These are phyloP conservation scores for Leishmania aethiopica DNA, from an alignment of 208 protist genomes.

Conservation along the genomic window DNA sequence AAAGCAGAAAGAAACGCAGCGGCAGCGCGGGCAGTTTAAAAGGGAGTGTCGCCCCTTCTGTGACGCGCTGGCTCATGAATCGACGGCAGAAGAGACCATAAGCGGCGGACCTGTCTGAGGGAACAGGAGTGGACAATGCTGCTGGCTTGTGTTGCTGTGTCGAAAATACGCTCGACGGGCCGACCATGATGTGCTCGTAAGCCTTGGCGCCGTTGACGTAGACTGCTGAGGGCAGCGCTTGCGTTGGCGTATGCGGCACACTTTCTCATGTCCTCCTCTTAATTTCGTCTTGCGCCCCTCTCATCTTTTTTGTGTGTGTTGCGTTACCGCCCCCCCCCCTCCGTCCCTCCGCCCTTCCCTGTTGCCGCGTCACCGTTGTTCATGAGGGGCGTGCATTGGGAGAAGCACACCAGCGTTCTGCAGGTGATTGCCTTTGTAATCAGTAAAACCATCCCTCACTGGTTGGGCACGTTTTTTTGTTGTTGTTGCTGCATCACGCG, in stretches of 20 bases:
- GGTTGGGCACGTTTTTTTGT: not conserved
- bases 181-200: not conserved
- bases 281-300: not conserved
- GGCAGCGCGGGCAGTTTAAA: not conserved
- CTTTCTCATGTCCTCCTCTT: conserved; percentile 4
- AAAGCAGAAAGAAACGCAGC: not conserved
- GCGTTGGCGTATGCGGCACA: too few relatives aligned
- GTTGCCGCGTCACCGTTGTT: not conserved
- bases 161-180: not conserved
- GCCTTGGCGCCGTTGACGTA: not conserved
- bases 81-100: not conserved
- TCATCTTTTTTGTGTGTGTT: conserved; percentile 2
- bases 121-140: not conserved
- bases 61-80: not conserved
- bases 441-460: not conserved
- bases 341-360: not conserved
- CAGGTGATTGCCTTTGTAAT: not conserved
- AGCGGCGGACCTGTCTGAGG: not conserved
- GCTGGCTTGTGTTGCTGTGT: not conserved
- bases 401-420: not conserved
- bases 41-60: not conserved
- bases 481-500: not conserved
- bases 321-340: not conserved
- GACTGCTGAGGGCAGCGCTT: not conserved
- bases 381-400: not conserved